Percentiles rank a stretch among this genome's conserved stretches.
phyloP scores from a whole-genome alignment of 768 basidiomycete genomes.

The Boletus subparvulus region DNA sequence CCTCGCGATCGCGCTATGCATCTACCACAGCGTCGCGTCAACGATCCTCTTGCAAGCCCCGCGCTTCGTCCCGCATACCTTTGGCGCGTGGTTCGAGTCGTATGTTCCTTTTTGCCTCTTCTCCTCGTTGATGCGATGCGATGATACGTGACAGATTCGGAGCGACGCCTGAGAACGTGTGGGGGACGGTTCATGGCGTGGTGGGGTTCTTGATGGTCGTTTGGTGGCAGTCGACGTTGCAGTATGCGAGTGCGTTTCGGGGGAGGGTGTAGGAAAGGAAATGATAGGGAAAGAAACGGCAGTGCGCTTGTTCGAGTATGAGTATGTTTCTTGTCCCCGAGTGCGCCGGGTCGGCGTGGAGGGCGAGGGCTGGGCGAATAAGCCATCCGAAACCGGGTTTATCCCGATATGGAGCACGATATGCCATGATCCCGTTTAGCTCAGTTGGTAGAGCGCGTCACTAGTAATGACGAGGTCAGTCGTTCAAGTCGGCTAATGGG shows the following conservation, averaged over 20 bases:
- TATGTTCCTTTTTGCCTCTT: slow-evolving; percentile 35
- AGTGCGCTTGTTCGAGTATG: too few relatives aligned
- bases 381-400: neutral
- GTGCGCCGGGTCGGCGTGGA: too few relatives aligned
- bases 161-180: slow-evolving; percentile 68
- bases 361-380: too few relatives aligned
- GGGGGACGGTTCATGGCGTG: slow-evolving; percentile 73
- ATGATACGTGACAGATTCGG: slow-evolving; percentile 24
- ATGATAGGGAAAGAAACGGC: too few relatives aligned
- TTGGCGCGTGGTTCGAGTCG: slow-evolving; percentile 62
- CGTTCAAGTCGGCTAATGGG: slow-evolving; percentile 44
- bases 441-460: slow-evolving; percentile 53
- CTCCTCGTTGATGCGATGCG: too few relatives aligned
- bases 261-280: neutral
- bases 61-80: slow-evolving; percentile 73
- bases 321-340: too few relatives aligned
- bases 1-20: slow-evolving; percentile 68
- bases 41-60: slow-evolving; percentile 75
- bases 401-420: neutral
- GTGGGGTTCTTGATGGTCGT: slow-evolving; percentile 68
- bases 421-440: slow-evolving; percentile 34
- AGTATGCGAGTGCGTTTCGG: slow-evolving; percentile 43
- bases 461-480: slow-evolving; percentile 48
- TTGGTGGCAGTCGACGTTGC: slow-evolving; percentile 83
- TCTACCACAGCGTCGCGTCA: slow-evolving; percentile 74